Percentiles rank a stretch among this genome's conserved stretches.
phyloP scores from a whole-genome alignment of 495 filamentous ascomycete genomes.

The Neurospora sp. region DNA sequence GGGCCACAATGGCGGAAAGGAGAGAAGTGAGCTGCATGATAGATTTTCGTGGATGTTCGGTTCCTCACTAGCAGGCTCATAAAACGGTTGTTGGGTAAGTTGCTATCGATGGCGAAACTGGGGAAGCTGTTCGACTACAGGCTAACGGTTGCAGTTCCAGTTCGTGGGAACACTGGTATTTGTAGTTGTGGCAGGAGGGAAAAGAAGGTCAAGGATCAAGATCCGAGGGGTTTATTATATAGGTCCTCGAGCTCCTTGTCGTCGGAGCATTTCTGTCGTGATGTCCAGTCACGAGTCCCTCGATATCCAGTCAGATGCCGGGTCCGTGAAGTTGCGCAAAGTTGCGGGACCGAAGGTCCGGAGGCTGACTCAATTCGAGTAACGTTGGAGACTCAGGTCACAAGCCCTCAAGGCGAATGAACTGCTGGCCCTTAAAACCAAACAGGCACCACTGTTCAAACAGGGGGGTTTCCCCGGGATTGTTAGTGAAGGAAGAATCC shows the following conservation, averaged over 20 bases:
- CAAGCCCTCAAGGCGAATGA: neutral
- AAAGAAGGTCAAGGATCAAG: neutral
- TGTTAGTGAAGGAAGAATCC: neutral
- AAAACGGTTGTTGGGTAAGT: neutral
- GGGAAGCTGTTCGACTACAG: neutral
- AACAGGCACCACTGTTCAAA: neutral
- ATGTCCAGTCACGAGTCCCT: neutral
- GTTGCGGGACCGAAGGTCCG: neutral
- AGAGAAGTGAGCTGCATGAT: neutral
- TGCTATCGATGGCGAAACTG: neutral
- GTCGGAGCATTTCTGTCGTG: neutral
- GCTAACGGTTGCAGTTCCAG: neutral
- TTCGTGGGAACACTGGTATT: neutral
- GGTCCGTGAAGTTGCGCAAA: neutral
- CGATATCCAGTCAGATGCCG: neutral
- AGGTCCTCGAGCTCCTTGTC: neutral
- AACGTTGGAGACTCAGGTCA: neutral
- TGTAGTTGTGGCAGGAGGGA: neutral
- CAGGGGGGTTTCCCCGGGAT: neutral
- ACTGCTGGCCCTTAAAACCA: neutral
- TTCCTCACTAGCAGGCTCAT: neutral
- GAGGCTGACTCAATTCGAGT: neutral
- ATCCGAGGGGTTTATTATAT: neutral
- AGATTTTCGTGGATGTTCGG: neutral
- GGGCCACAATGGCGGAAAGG: neutral